These are phyloP conservation scores for Erythrophleum ivorense DNA, from an alignment of 331 rosid genomes.

Conservation along the genomic window DNA sequence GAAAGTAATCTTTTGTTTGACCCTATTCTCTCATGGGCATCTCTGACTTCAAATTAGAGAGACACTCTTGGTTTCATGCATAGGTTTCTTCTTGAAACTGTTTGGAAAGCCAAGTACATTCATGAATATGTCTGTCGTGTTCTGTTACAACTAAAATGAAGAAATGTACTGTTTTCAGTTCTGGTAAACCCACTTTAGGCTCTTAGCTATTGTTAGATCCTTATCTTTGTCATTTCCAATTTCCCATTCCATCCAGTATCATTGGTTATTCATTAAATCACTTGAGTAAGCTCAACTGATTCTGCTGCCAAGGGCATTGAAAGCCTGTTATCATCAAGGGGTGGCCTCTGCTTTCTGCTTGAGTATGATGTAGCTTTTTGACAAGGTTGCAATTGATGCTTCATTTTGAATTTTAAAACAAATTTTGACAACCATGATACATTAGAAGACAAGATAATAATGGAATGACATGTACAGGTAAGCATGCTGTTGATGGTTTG, in stretches of 20 bases:
- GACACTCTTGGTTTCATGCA: background rate
- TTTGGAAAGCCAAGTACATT: slow-evolving; percentile 19
- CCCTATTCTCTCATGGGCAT: slow-evolving; percentile 8
- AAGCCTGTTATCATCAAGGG: slow-evolving; percentile 18
- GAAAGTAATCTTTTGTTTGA: background rate
- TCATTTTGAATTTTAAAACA: background rate
- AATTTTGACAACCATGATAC: background rate
- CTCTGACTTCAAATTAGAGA: background rate
- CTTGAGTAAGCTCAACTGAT: background rate
- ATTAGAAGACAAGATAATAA: slow-evolving; percentile 1
- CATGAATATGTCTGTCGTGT: background rate
- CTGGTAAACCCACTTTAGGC: slow-evolving; percentile 8
- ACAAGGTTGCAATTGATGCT: slow-evolving; percentile 16
- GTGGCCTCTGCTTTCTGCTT: slow-evolving; percentile 7
- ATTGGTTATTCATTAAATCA: slow-evolving; percentile 8
- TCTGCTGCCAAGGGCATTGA: background rate
- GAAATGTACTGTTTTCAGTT: slow-evolving; percentile 2
- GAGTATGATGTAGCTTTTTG: background rate
- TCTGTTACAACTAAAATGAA: slow-evolving; percentile 13
- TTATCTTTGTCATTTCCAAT: background rate
- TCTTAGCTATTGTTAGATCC: slow-evolving; percentile 14
- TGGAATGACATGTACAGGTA: slow-evolving; percentile 44
- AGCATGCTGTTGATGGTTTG: slow-evolving; percentile 37
- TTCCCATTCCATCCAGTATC: background rate
- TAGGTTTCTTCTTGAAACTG: slow-evolving; percentile 9